phyloP scores from a whole-genome alignment of 169 alveolate species.

The Plasmodium inui region DNA sequence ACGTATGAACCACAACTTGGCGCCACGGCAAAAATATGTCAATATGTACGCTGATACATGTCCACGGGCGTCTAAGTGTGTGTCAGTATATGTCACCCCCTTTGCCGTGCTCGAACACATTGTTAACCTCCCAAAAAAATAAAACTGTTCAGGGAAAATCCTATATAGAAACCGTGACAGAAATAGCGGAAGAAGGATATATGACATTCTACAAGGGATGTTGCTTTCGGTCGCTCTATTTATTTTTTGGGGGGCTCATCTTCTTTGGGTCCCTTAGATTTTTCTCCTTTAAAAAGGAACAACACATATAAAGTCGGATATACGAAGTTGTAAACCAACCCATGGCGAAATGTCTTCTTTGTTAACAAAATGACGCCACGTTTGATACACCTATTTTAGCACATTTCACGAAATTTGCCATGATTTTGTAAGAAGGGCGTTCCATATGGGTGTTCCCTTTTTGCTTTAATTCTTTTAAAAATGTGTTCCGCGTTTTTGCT shows the following conservation, averaged over 20 bases:
- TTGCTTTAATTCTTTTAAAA: neutral
- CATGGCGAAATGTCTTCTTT: neutral
- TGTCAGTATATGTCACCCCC: too few relatives aligned
- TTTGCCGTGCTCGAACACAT: neutral
- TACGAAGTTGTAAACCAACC: neutral
- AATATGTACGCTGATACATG: neutral
- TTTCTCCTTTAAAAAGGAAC: slow-evolving; percentile 38
- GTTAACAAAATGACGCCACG: neutral
- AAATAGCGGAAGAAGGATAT: slow-evolving; percentile 42
- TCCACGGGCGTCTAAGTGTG: neutral
- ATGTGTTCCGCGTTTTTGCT: neutral
- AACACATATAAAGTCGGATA: neutral
- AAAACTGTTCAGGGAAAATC: slow-evolving; percentile 29
- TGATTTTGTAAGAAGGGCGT: neutral
- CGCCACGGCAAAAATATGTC: neutral
- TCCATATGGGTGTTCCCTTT: neutral
- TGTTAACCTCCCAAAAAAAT: neutral
- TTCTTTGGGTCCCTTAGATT: slow-evolving; percentile 61
- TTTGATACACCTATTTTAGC: neutral
- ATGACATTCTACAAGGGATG: slow-evolving; percentile 64
- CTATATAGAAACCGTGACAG: slow-evolving; percentile 29
- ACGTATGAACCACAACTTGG: slow-evolving; percentile 79
- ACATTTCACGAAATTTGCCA: neutral
- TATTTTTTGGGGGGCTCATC: slow-evolving; percentile 56
- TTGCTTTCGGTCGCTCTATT: slow-evolving; percentile 30